Evolutionary conservation across 1,284 basidiomycete genomes (phyloP), one percentile per base, ranked within the genome.

Genomic region (Leccinum pachyderme): DNA sequence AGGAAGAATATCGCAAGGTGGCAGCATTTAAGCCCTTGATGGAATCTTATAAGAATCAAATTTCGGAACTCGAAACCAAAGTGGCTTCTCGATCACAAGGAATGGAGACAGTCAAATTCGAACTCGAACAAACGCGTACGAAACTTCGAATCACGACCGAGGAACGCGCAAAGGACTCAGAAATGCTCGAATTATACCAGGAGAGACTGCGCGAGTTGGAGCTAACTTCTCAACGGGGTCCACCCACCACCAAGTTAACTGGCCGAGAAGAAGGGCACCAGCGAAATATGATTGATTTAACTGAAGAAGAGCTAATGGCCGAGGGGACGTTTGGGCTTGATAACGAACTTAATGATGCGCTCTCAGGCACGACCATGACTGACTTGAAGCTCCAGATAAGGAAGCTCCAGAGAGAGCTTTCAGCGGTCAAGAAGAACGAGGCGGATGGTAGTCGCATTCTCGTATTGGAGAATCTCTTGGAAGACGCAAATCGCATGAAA

Each of bases 201-300:
- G 95, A 98, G 68, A 84, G 93, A n/a, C 83, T 96, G 39, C 82
- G 84, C 46, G 95, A 98, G 73, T 78, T 97, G 25, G 95, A 98
- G 71, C 73, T 93, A 37, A 74, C 71, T 15, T 82, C 85, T 24
- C 79, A 81, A 18, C 76, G 78, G 11, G 77, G 71, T 25, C 69
- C 62, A 33, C 66, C 57, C 49, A 52, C 57, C 49, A 52, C 31
- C 22, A 70, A 71, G 51, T 31, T 49, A 32, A 56, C 48, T 5
- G 56, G 57, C 53, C 54, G 51, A 39, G 37, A 39, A 53, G 67
- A 68, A 33, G 64, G 64, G 54, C 48, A 59, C 47, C 59, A 56
- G 51, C 51, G 55, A 57, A 53, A 68, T 56, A 56, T 58, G 59
- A 61, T 73, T 29, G 69, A 74, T 27, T 66, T 75, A 43, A 77